phyloP scores from a whole-genome alignment of 169 alveolate genomes.

The Plasmodium relictum region DNA sequence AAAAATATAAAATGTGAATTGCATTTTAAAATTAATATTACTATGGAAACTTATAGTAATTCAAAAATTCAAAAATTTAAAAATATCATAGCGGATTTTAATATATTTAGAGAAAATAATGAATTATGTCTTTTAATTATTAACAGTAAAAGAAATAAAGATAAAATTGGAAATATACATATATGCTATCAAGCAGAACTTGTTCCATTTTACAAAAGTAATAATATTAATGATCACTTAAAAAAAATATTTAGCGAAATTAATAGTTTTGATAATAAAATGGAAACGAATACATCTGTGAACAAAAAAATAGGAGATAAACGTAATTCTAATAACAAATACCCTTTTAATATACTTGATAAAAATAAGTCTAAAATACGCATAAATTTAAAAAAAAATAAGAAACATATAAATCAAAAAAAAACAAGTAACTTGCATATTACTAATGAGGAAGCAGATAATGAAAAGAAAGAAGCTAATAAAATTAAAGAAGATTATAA shows the following conservation, averaged over 20 bases:
- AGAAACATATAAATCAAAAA: neutral
- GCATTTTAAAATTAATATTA: conserved; percentile 23
- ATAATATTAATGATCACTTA: conserved; percentile 33
- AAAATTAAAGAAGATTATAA: neutral
- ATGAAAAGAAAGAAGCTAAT: neutral
- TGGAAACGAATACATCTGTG: neutral
- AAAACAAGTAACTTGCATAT: neutral
- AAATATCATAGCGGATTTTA: conserved; percentile 42
- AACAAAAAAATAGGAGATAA: no score
- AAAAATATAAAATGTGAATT: conserved; percentile 20
- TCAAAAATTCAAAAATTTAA: conserved; percentile 3
- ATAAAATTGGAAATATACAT: neutral
- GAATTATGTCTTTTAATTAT: conserved; percentile 47
- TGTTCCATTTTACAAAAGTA: conserved; percentile 58
- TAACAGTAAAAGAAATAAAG: neutral
- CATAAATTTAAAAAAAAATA: neutral
- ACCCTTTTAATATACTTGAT: conserved; percentile 42
- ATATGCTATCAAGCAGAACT: conserved; percentile 48
- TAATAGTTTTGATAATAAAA: neutral
- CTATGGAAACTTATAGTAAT: neutral
- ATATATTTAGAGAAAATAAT: conserved; percentile 63
- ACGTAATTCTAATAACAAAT: neutral
- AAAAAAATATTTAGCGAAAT: conserved; percentile 19
- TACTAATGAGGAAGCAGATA: neutral
- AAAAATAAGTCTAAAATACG: neutral